These are phyloP conservation scores for Monocercomonoides exilis DNA, from an alignment of 78 protist species.

Conservation along the genomic window DNA sequence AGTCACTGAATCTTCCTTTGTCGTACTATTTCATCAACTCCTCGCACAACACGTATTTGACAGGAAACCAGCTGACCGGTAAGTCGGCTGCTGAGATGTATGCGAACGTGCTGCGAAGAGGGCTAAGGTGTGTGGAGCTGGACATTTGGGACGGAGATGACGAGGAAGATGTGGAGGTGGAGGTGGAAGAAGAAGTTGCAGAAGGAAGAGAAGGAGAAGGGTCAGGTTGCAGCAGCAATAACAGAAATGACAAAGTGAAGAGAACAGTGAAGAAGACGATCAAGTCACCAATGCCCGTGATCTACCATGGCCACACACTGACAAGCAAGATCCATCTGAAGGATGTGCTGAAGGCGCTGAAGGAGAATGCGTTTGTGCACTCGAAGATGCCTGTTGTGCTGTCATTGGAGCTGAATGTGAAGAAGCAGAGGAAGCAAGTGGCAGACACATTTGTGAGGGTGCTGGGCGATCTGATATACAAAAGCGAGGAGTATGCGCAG, in stretches of 20 bases:
- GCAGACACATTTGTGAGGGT: background rate
- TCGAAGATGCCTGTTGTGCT: background rate
- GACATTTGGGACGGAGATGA: constrained; percentile 3
- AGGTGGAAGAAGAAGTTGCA: too few relatives aligned
- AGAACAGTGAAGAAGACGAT: too few relatives aligned
- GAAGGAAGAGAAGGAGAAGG: too few relatives aligned
- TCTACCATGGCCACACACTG: constrained; percentile 4
- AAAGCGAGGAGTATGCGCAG: too few relatives aligned
- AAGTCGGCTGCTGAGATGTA: background rate
- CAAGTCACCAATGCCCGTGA: background rate
- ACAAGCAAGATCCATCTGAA: background rate
- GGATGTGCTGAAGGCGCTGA: background rate
- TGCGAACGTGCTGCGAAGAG: constrained; percentile 7
- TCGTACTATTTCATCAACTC: constrained; percentile 2
- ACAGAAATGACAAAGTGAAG: too few relatives aligned
- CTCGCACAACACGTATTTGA: constrained; percentile 7
- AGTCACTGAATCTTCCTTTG: background rate
- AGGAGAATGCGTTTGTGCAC: background rate
- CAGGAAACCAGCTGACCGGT: background rate
- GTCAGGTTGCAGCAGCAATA: too few relatives aligned
- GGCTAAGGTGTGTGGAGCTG: background rate
- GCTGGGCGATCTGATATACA: background rate
- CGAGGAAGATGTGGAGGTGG: too few relatives aligned
- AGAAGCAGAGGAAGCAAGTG: background rate
- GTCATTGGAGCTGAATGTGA: background rate